Evolutionary conservation across 1,284 basidiomycete species (phyloP), one percentile per base, ranked within the genome.

Genomic region (Pyrrhoderma lamaoense): DNA sequence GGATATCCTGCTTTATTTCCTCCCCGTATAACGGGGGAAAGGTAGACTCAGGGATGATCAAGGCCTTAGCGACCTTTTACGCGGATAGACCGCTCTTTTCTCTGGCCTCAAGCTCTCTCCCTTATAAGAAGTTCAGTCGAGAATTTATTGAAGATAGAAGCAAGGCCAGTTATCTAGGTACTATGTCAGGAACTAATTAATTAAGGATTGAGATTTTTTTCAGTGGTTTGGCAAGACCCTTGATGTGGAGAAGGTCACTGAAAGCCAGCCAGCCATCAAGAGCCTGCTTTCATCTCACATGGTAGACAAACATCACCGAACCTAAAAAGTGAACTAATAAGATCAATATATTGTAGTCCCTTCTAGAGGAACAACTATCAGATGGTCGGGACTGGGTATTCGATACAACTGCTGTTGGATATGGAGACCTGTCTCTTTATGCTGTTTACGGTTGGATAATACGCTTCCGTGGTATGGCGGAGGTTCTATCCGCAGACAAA

Each of bases 301-400:
- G 57, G 72, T 74, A 59, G 50, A 67, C 56, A 2, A 14, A 21
- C 23, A 50, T 16, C 9, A 43, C 13, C 36, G 7, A 22, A 18
- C 44, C 34, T 11, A 18, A 42, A 50, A 22, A 44, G 45, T 27
- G 45, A 56, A 36, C 16, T 54, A 46, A 42, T 39, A 51, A 18
- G 23, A 21, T 21, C 25, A 18, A 50, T 48, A 13, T 39, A 22
- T 40, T 42, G 3, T 45, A 80, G 76, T 58, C 63, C 5, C 59
- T 77, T 11, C 42, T 77, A 4, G 75, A 81, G 56, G 70, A 77
- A 54, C 77, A 80, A 56, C 66, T 81, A 16, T 61, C 62, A 1
- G 77, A 80, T 59, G 75, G 68, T n/a, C 71, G 79, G 2, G 72
- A 76, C 59, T 82, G 78, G 77, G 62, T 80, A 4, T 71, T 80